Evolutionary conservation across 2,329 filamentous ascomycete species (phyloP).

Genomic region (Ceratocystis albifundus): DNA sequence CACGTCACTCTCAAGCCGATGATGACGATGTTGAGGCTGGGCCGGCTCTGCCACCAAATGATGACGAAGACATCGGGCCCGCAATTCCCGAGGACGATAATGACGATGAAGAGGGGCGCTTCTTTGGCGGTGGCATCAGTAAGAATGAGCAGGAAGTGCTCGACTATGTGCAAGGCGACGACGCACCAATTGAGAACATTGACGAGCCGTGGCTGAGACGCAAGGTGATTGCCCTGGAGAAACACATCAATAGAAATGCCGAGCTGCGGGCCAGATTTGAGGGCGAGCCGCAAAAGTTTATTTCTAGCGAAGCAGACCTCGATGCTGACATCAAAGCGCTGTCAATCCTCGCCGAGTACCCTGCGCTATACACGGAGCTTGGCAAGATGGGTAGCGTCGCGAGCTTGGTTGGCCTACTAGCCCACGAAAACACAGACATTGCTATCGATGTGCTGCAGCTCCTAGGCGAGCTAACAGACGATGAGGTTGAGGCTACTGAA

Average conservation of each 20-base stretch:
- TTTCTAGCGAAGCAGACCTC: conserved; percentile 75
- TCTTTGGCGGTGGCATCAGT: conserved; percentile 87
- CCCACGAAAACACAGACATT: conserved; percentile 95
- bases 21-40: conserved; percentile 36
- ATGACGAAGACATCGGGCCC: conserved; percentile 41
- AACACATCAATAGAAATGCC: conserved; percentile 79
- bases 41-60: conserved; percentile 37
- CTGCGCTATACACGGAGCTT: conserved; percentile 71
- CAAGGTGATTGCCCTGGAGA: conserved; percentile 74
- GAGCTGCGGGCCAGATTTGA: conserved; percentile 80
- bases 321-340: conserved; percentile 79
- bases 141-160: conserved; percentile 70
- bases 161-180: conserved; percentile 63
- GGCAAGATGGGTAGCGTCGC: conserved; percentile 59
- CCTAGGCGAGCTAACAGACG: conserved; percentile 80
- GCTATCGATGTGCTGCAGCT: conserved; percentile 86
- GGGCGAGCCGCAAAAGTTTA: conserved; percentile 67
- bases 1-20: conserved; percentile 36
- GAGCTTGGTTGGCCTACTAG: conserved; percentile 67
- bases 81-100: conserved; percentile 35
- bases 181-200: conserved; percentile 55
- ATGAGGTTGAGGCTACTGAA: conserved; percentile 61
- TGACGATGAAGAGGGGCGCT: conserved; percentile 66
- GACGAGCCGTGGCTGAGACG: conserved; percentile 75
- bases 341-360: conserved; percentile 76